Base-by-base conservation (phyloP, 2,329 filamentous ascomycete genomes). In the Aspergillus brunneoviolaceus region DNA sequence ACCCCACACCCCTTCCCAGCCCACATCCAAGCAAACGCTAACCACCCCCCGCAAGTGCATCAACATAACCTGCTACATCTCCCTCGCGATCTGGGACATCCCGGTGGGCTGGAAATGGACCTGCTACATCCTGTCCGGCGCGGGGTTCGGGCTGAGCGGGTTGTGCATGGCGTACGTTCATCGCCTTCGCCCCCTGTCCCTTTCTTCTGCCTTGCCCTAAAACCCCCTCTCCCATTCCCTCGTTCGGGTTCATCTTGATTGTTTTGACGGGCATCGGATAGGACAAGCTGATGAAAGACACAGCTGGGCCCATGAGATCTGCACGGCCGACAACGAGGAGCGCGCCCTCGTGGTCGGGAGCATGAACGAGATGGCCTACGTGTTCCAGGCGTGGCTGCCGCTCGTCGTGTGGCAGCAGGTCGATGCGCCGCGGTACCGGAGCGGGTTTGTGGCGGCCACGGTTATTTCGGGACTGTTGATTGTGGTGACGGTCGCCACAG, bases 291-390 rank as follows among this genome's bases (percentile, higher is more conserved):
- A 16, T 14, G 12, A 23, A 23, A 3, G 9, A 2, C 45, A 33
- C 23, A 79, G 76, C 9, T 84, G 82, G 82, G 79, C 81, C 0
- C 80, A 84, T 56, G 83, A 85, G 62, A 83, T 85, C 21, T 85
- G 82, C 60, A 76, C 80, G 3, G 74, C 74, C 3, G 81, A 87
- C 51, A 84, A 87, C 57, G 87, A 90, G 71, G 87, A 90, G 74
- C 78, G 87, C 10, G 87, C 88, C 0, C 76, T 91, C 4, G 86
- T 90, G 0, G 82, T 87, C 0, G 87, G 80, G 0, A 76, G 80
- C 16, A 90, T 90, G 85, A 90, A 90, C 61, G 83, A 88, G 69
- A 82, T 90, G 76, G 87, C 87, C 0, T 89, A 89, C 61, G 86
- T 89, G 1, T 74, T 91, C 49, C 87, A 90, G 68, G 85, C 87